These are phyloP conservation scores for Gracilariopsis chorda DNA, from an alignment of 23 red algal species.

Conservation along the genomic window DNA sequence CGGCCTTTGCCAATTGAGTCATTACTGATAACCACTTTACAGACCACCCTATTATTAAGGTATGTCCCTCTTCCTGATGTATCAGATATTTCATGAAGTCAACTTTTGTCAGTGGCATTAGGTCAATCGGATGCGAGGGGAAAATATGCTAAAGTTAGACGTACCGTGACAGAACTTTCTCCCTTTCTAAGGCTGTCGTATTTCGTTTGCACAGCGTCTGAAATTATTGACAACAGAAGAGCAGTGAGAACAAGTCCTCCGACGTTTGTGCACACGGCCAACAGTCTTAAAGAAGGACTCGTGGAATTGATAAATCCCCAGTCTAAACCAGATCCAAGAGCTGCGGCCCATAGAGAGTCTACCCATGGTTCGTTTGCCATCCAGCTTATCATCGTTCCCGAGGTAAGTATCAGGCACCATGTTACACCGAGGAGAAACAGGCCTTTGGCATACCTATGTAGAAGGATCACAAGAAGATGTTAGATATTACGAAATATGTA, in stretches of 20 bases:
- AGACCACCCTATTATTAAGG: constrained; percentile 61
- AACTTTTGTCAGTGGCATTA: background rate
- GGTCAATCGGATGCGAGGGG: background rate
- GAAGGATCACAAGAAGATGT: background rate
- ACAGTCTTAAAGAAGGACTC: constrained; percentile 31
- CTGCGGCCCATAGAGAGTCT: constrained; percentile 63
- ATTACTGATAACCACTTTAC: constrained; percentile 61
- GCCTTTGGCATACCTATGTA: constrained; percentile 41
- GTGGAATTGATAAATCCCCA: constrained; percentile 67
- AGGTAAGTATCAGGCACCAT: constrained; percentile 50
- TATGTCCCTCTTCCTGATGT: constrained; percentile 59
- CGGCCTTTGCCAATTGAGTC: constrained; percentile 59
- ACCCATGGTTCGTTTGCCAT: constrained; percentile 67
- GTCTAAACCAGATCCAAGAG: constrained; percentile 53
- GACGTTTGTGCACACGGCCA: constrained; percentile 59
- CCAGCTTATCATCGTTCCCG: constrained; percentile 62
- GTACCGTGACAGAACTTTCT: constrained; percentile 50
- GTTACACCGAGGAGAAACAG: constrained; percentile 46
- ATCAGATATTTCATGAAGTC: too few relatives aligned
- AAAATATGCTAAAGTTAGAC: background rate
- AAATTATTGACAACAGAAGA: constrained; percentile 59
- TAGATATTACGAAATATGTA: background rate
- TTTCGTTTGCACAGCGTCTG: constrained; percentile 65
- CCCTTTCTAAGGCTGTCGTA: constrained; percentile 61
- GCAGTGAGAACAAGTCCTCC: constrained; percentile 53